Base-by-base conservation (phyloP, 129 eudicot species). In the Mikania micrantha region DNA sequence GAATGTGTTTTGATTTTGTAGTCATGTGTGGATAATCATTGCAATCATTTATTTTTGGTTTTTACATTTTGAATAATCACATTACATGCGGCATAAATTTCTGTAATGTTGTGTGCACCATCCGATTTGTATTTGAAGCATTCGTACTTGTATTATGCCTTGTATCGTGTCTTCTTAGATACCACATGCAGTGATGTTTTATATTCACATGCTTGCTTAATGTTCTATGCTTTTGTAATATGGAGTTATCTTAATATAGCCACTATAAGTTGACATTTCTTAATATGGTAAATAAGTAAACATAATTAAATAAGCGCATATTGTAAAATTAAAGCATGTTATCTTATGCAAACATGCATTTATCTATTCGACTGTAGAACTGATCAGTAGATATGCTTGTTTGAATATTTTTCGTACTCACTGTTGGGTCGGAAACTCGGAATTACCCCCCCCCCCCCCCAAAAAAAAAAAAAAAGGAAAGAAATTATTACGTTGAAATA, bases 101-200 rank as follows among this genome's bases (percentile, higher is more conserved):
- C 20, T 49, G 48, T 54, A 67, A 66, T 60, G 64, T 49, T 68
- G 70, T 48, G 69, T 77, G 70, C 90, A 86, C 48, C 91, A 93
- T 56, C 62, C 62, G 16, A 56, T 20, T 56, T 56, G 62, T 56
- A 27, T 56, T n/a, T 25, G 36, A 77, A 65, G 86, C 90, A 24
- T 50, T 34, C 15, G 32, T 52, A 65, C 16, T 54, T 54, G 39
- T 48, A 68, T 47, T 29, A 35, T 54, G 62, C 64, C 5, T 24
- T 49, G 60, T 27, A n/a, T 61, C 52, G 41, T 52, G 44, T 64
- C 34, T 73, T 50, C 48, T 66, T 45, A 65, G 64, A 74, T 40
- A 63, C 49, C 60, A 31, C 57, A 22, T 66, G 19, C 9, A 40
- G 72, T 25, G 60, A 11, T 60, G 60, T 41, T 44, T 47, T 60